phyloP scores from a whole-genome alignment of 768 basidiomycete species.

The Pisolithus marmoratus region DNA sequence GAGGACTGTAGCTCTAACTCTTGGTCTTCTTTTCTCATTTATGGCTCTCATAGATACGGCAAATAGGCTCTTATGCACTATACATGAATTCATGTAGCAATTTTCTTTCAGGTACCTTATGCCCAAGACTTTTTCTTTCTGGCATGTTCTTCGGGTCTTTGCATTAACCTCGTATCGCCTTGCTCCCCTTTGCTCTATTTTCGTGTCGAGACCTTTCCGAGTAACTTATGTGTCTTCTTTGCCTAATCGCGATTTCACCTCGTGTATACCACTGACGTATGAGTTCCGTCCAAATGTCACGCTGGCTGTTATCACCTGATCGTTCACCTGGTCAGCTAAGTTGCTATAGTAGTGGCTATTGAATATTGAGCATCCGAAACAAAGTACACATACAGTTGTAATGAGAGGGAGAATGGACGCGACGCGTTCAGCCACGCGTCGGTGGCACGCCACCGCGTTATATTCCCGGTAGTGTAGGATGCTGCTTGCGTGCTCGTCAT shows the following conservation, averaged over 20 bases:
- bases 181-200: slow-evolving; percentile 4
- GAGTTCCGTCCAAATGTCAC: slow-evolving; percentile 17
- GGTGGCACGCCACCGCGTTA: not conserved
- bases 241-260: not conserved
- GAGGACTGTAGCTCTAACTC: slow-evolving; percentile 1
- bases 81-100: slow-evolving; percentile 21
- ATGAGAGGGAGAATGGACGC: not conserved
- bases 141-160: slow-evolving; percentile 1
- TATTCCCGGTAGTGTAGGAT: not conserved
- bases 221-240: slow-evolving; percentile 20
- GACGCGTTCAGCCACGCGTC: not conserved
- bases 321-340: not conserved
- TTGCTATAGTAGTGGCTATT: too few relatives aligned
- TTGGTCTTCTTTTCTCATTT: not conserved
- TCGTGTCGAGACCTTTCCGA: not conserved
- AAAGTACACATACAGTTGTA: too few relatives aligned
- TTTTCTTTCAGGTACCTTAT: slow-evolving; percentile 16
- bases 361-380: too few relatives aligned
- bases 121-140: not conserved
- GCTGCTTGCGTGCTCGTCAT: not conserved
- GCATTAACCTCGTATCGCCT: slow-evolving; percentile 4
- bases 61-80: slow-evolving; percentile 10
- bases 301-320: slow-evolving; percentile 2
- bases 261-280: slow-evolving; percentile 15
- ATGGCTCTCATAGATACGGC: slow-evolving; percentile 19